phyloP scores from a whole-genome alignment of 2,329 filamentous ascomycete species.

The Fusarium nygamai region DNA sequence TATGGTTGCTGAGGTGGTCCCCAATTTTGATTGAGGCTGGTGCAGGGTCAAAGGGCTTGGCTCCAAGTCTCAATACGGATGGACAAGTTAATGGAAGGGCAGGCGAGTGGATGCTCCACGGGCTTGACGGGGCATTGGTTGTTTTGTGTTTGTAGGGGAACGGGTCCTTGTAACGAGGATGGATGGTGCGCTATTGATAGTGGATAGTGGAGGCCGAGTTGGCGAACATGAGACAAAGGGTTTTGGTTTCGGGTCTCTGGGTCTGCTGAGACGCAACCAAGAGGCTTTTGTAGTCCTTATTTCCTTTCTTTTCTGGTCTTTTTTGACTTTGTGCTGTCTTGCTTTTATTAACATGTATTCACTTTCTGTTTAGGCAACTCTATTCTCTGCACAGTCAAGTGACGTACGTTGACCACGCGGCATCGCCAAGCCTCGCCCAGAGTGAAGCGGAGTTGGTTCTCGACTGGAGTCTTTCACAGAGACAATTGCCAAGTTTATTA shows the following conservation, averaged over 20 bases:
- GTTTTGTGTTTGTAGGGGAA: conserved; percentile 34
- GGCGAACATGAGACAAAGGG: conserved; percentile 16
- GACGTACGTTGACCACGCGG: conserved; percentile 37
- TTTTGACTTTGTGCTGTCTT: neutral
- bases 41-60: conserved; percentile 35
- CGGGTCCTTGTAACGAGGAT: conserved; percentile 21
- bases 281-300: conserved; percentile 1
- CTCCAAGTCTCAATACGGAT: conserved; percentile 28
- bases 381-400: conserved; percentile 27
- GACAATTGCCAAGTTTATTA: conserved; percentile 13
- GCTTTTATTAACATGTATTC: neutral
- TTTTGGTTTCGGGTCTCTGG: neutral
- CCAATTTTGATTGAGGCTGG: conserved; percentile 45
- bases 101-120: conserved; percentile 21
- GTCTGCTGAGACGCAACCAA: conserved; percentile 8
- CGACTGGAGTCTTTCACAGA: conserved; percentile 2
- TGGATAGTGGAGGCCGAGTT: neutral
- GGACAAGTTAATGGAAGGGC: neutral
- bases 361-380: conserved; percentile 17
- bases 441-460: conserved; percentile 19
- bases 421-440: conserved; percentile 32
- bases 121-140: conserved; percentile 26
- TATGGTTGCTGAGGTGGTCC: conserved; percentile 27
- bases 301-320: neutral
- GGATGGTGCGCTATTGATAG: conserved; percentile 12